These are phyloP conservation scores for Candida lessepsii DNA, from an alignment of 805 yeast species.

Conservation along the genomic window DNA sequence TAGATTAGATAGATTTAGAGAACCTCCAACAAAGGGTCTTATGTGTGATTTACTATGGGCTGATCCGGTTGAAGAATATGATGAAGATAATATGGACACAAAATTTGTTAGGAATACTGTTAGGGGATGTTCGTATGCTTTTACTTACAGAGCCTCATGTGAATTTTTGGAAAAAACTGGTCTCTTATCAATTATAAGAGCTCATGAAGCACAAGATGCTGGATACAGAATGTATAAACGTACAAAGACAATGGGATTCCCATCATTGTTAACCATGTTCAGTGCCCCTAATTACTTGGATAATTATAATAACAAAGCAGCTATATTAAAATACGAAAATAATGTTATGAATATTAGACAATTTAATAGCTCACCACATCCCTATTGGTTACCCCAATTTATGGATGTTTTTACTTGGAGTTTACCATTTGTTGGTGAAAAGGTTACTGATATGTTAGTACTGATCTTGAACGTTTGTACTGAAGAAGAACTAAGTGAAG, in stretches of 20 bases:
- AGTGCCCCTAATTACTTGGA: constrained; percentile 96
- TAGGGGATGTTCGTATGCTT: constrained; percentile 92
- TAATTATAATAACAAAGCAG: constrained; percentile 91
- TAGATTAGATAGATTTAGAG: constrained; percentile 74
- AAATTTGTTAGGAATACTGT: constrained; percentile 65
- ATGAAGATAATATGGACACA: constrained; percentile 43
- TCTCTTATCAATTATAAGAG: constrained; percentile 81
- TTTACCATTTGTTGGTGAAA: constrained; percentile 94
- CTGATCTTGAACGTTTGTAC: constrained; percentile 91
- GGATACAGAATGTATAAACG: constrained; percentile 94
- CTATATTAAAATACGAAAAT: constrained; percentile 86
- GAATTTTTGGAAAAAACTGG: constrained; percentile 76
- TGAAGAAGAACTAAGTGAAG: constrained; percentile 87
- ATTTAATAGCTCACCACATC: constrained; percentile 90
- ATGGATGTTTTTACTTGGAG: constrained; percentile 99
- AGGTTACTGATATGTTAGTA: constrained; percentile 89
- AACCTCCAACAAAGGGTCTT: constrained; percentile 90
- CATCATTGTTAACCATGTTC: constrained; percentile 84
- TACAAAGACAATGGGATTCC: constrained; percentile 82
- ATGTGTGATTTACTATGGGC: constrained; percentile 97
- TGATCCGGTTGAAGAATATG: constrained; percentile 88
- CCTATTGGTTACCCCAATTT: constrained; percentile 94
- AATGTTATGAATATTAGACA: constrained; percentile 94
- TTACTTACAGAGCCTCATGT: constrained; percentile 78
- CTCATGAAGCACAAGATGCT: constrained; percentile 97